Conservation (phyloP, 2,329 filamentous ascomycete genomes). For the Aspergillus nomiae region DNA sequence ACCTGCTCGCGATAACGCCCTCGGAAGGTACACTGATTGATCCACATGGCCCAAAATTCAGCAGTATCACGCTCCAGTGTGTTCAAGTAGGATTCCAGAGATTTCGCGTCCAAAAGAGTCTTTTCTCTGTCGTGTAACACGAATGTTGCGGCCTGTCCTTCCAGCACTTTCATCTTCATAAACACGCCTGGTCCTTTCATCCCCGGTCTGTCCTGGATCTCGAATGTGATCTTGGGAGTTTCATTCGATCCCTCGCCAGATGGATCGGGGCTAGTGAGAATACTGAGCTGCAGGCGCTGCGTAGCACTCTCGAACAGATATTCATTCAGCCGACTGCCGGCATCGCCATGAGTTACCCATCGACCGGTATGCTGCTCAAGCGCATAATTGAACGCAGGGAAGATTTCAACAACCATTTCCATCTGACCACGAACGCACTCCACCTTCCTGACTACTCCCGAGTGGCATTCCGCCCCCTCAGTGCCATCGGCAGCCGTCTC, state of each 20-base stretch:
- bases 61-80: background rate
- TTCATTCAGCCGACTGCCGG: no score
- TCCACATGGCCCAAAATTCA: conserved; percentile 49
- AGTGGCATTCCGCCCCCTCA: background rate
- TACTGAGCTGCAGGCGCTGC: background rate
- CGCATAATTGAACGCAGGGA: background rate
- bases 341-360: background rate
- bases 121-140: background rate
- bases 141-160: background rate
- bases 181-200: background rate
- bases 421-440: background rate
- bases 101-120: background rate
- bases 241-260: background rate
- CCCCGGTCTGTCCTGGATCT: background rate
- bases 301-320: background rate
- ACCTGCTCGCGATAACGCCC: conserved; percentile 75
- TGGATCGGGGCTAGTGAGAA: background rate
- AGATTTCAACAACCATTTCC: background rate
- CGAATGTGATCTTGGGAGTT: background rate
- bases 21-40: conserved; percentile 68
- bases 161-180: background rate
- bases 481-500: background rate
- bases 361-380: background rate
- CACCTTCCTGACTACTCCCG: background rate
- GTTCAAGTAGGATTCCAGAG: background rate